A percentile compares a stretch with the other conserved stretches of the same genome.
These are phyloP conservation scores for Zalaria obscura DNA, from an alignment of 2,329 filamentous ascomycete species.

Conservation along the genomic window DNA sequence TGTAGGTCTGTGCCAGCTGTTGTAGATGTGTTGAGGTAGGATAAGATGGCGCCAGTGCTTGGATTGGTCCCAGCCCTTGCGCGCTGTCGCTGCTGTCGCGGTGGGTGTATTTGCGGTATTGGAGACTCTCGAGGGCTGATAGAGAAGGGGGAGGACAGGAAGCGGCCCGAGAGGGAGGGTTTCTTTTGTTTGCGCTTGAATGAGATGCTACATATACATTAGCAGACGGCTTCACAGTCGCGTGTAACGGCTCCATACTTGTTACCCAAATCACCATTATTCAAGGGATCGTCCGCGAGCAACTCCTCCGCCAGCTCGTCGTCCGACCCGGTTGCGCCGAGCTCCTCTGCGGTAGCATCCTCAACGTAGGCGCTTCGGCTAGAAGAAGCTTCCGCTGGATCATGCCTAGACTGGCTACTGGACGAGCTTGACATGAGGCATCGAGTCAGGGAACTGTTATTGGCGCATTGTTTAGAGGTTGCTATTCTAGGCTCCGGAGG, in stretches of 20 bases:
- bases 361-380: slow-evolving; percentile 22
- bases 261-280: slow-evolving; percentile 31
- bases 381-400: slow-evolving; percentile 29
- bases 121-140: slow-evolving; percentile 12
- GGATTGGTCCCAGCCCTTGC: slow-evolving; percentile 5
- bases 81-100: slow-evolving; percentile 8
- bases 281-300: slow-evolving; percentile 43
- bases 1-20: slow-evolving; percentile 22
- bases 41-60: slow-evolving; percentile 24
- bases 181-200: slow-evolving; percentile 57
- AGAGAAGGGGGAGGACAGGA: slow-evolving; percentile 26
- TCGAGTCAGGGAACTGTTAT: slow-evolving; percentile 1
- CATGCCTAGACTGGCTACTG: slow-evolving; percentile 13
- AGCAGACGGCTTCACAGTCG: slow-evolving; percentile 3
- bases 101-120: slow-evolving; percentile 9
- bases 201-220: slow-evolving; percentile 32
- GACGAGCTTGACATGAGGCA: slow-evolving; percentile 22
- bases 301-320: slow-evolving; percentile 32
- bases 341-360: slow-evolving; percentile 1
- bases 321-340: slow-evolving; percentile 4
- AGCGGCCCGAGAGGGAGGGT: slow-evolving; percentile 28
- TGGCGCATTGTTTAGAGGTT: not conserved
- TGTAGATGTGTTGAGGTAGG: slow-evolving; percentile 24
- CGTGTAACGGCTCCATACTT: slow-evolving; percentile 14
- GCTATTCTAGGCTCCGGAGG: not conserved